Evolutionary conservation across 768 basidiomycete genomes (phyloP), one percentile per base, ranked within the genome.

Genomic region (Gelatoporia subvermispora): DNA sequence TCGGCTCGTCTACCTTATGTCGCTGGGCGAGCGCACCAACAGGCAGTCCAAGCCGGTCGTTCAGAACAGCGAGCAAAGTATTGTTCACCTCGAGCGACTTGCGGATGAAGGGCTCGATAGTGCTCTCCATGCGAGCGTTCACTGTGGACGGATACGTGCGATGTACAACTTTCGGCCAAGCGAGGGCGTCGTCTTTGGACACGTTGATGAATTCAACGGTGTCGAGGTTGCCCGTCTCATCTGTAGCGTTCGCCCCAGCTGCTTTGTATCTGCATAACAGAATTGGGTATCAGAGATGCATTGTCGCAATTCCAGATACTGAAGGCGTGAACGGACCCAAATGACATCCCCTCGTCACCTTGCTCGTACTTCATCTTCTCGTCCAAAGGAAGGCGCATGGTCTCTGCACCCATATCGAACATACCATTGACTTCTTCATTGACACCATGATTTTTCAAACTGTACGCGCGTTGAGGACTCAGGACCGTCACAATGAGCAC

Each of bases 321-420:
- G n/a, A n/a, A n/a, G 11, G 38, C 16, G 4, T 22, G 10, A 8
- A 54, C 58, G 10, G 31, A 61, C 72, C 73, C 73, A 28, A 67
- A 70, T 0, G 73, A 73, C 20, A 54, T 55, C 1, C 73, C 73
- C 0, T 50, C 49, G 34, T 74, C 70, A 2, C 73, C 75, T 48
- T 74, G 72, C 52, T 76, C 75, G 38, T 60, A 76, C 43, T 62
- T 60, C 59, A 70, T 50, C 53, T 72, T 73, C 48, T 75, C 74
- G 7, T 70, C 72, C 7, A 72, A 49, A 1, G 71, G 67, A 0
- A 77, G 63, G 0, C 54, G 61, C 63, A 77, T 68, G 0, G 70
- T 71, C 50, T 62, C 64, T 10, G 68, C 65, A 10, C 74, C 74
- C 58, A 75, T 65, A 15, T 68, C 67, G 40, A 75, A 75, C 69